phyloP scores from a whole-genome alignment of 306 rosid genomes.

The Crataegus laevigata region DNA sequence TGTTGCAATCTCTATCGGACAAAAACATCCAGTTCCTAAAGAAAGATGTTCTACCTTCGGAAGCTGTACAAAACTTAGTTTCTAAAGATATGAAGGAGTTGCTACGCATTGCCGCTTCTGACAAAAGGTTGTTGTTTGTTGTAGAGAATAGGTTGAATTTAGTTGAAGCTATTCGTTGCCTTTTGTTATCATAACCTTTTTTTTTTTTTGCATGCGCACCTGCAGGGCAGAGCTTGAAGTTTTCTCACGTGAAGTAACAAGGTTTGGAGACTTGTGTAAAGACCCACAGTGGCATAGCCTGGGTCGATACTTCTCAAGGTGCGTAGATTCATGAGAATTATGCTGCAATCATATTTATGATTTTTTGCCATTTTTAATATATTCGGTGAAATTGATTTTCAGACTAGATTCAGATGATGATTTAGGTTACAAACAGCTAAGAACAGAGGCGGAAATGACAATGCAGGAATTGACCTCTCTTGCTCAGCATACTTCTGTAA shows the following conservation, averaged over 20 bases:
- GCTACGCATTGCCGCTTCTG: slow-evolving; percentile 65
- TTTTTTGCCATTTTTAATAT: slow-evolving; percentile 8
- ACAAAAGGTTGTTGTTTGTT: slow-evolving; percentile 68
- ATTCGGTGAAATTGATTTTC: slow-evolving; percentile 30
- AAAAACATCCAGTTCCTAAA: slow-evolving; percentile 64
- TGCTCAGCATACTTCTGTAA: slow-evolving; percentile 72
- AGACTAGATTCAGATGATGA: slow-evolving; percentile 55
- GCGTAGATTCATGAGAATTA: slow-evolving; percentile 10
- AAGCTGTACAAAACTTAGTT: slow-evolving; percentile 60
- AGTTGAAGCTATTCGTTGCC: background rate
- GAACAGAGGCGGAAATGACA: slow-evolving; percentile 54
- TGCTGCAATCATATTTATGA: background rate
- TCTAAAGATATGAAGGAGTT: slow-evolving; percentile 65
- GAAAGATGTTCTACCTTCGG: slow-evolving; percentile 54
- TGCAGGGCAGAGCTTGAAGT: slow-evolving; percentile 66
- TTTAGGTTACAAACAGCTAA: slow-evolving; percentile 31
- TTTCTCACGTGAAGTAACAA: slow-evolving; percentile 65
- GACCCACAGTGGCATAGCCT: slow-evolving; percentile 91
- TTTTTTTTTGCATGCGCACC: background rate
- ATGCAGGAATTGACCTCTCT: slow-evolving; percentile 60
- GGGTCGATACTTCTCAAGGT: slow-evolving; percentile 66
- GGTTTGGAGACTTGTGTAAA: slow-evolving; percentile 87
- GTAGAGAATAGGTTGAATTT: slow-evolving; percentile 14
- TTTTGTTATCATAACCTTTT: slow-evolving; percentile 7
- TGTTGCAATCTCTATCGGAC: slow-evolving; percentile 69